Evolutionary conservation across 2,329 filamentous ascomycete genomes (phyloP).

Genomic region (Aulographum hederae): DNA sequence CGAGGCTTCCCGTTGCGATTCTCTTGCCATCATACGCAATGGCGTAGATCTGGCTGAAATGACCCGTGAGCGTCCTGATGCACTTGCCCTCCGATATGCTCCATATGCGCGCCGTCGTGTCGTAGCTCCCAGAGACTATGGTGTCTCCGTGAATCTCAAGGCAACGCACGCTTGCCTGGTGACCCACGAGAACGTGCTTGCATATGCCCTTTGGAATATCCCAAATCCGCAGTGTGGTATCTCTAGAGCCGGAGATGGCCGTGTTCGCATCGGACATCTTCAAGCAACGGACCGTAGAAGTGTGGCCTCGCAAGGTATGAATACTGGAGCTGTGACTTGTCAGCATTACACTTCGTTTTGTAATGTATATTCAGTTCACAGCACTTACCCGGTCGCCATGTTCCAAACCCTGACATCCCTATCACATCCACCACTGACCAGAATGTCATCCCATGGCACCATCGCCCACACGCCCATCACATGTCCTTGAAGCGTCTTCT

Average conservation of each 20-base stretch:
- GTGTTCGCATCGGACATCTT: conserved; percentile 95
- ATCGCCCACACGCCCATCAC: conserved; percentile 99
- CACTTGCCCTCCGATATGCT: conserved; percentile 92
- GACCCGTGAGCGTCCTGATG: conserved; percentile 72
- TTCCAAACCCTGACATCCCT: conserved; percentile 96
- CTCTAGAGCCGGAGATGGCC: conserved; percentile 87
- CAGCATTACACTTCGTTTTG: too few relatives aligned
- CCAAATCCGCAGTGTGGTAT: conserved; percentile 91
- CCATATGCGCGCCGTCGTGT: conserved; percentile 94
- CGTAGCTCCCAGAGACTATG: conserved; percentile 95
- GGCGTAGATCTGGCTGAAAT: conserved; percentile 98
- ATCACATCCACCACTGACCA: conserved; percentile 93
- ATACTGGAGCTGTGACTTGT: conserved; percentile 40
- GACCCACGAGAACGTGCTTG: conserved; percentile 79
- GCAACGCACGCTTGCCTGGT: conserved; percentile 89
- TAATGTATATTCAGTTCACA: conserved; percentile 7
- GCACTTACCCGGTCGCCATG: conserved; percentile 65
- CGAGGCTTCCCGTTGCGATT: conserved; percentile 86
- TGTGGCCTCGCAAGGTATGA: conserved; percentile 81
- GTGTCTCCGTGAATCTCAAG: conserved; percentile 92
- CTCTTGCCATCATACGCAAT: conserved; percentile 91
- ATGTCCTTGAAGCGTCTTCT: conserved; percentile 82
- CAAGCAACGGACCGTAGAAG: conserved; percentile 85
- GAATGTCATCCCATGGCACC: conserved; percentile 90
- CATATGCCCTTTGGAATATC: conserved; percentile 78